Evolutionary conservation across 306 rosid genomes (phyloP), one percentile per base, ranked within the genome.

Genomic region (Prunus padus): DNA sequence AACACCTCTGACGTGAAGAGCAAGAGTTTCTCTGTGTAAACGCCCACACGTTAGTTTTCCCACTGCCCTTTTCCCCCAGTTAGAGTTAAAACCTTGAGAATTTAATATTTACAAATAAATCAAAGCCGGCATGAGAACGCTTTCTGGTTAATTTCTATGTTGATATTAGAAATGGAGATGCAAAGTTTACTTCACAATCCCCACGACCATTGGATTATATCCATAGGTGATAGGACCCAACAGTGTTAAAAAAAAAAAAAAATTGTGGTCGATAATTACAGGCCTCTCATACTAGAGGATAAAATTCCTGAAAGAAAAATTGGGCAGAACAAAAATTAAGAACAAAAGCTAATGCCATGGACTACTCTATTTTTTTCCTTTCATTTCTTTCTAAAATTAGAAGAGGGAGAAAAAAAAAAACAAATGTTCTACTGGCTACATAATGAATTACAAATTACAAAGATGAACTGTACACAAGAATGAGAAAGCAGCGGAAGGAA

Each of bases 401-500:
- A 72, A 73, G 51, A 37, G 67, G 86, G 67, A 59, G 61, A 4
- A 5, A 10, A 0, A 25, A 22, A 80, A 54, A 86, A 78, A 81
- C 81, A 87, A 87, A 81, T 80, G 84, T 69, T 61, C 89, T 88
- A 84, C 80, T 26, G 71, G 69, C 85, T 86, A 79, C 56, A 75
- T 74, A 83, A 88, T 79, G 89, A 86, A 92, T 88, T 83, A 83
- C 84, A 88, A 81, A 83, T 79, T 77, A 75, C 86, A 84, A 76
- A 75, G 75, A 80, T 85, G 69, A 87, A 80, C 97, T 90, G 89
- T 92, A 93, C 96, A 90, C 81, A 88, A 87, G 85, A 93, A 90
- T 90, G 85, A 75, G 75, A 75, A 80, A 26, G 80, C 22, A 26
- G 85, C 28, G 42, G 50, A 23, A 59, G 64, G 60, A 79, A 84